Base-by-base conservation (phyloP, 2,329 filamentous ascomycete species). In the Trichoderma asperellum region DNA sequence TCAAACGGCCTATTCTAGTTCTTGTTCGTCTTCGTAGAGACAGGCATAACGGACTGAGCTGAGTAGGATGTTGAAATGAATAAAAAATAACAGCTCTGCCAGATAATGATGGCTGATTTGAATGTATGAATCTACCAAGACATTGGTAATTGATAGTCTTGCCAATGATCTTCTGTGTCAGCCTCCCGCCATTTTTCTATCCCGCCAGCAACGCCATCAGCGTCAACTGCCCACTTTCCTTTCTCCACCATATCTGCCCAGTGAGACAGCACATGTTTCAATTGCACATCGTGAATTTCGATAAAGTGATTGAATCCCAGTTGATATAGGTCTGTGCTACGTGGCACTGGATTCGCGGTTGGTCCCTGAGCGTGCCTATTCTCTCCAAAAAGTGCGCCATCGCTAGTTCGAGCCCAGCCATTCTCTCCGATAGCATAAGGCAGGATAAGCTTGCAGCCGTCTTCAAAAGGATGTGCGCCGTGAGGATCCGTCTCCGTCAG, bases 41-140 rank as follows among this genome's bases (percentile, higher is more conserved):
- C 4, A 49, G 2, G 1, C 10, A 49, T 12, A 11, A 11, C 47
- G n/a, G n/a, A 24, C 1, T 49, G 47, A 49, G 21, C 47, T 24
- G 21, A 49, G 21, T 5, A 11, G n/a, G 8, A 21, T 8, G 27
- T 53, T 7, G 29, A 37, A 18, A 53, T 12, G 4, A 18, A 37
- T 1, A 2, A 37, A 18, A 2, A 27, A 18, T 12, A 61, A 6
- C 58, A 24, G 27, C 2, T 21, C 35, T 8, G 3, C 43, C 12
- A 37, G 21, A 14, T 18, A 53, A 11, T 27, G 37, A 52, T 27
- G 47, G 47, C 14, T n/a, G 4, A 18, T 49, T 61, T 5, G 5
- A 27, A 85, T 34, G 43, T 16, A 59, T 14, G 10, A 24, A 29
- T 37, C 49, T 32, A 67, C 64, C 64, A 67, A 58, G 64, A 14